A percentile compares a stretch with the other conserved stretches of the same genome.
Conservation (phyloP, 495 filamentous ascomycete species). For the Lasiosphaeria ovina region DNA sequence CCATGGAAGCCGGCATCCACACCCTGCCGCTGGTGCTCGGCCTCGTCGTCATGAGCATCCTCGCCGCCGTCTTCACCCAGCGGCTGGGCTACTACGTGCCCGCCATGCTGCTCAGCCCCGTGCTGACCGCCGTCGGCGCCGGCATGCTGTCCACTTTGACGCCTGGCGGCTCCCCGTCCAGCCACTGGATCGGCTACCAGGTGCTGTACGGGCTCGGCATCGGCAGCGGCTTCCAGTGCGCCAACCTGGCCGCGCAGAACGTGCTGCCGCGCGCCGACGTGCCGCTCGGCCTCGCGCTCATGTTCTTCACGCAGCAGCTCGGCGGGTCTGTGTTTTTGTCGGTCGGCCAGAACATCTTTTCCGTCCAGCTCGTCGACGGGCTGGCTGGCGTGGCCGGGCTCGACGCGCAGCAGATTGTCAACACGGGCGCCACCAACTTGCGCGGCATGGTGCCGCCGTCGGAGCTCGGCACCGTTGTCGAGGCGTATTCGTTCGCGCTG, state of each 20-base stretch:
- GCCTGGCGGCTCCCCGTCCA: conserved; percentile 32
- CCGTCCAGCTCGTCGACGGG: conserved; percentile 45
- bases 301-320: conserved; percentile 61
- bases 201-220: conserved; percentile 38
- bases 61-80: conserved; percentile 23
- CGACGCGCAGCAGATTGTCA: conserved; percentile 28
- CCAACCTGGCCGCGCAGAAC: conserved; percentile 49
- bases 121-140: conserved; percentile 41
- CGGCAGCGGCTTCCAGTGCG: conserved; percentile 34
- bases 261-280: conserved; percentile 49
- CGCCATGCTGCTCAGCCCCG: conserved; percentile 34
- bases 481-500: conserved; percentile 35
- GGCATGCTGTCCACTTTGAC: conserved; percentile 46
- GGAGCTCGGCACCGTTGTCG: conserved; percentile 34
- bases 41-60: conserved; percentile 50
- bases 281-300: conserved; percentile 56
- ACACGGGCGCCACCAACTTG: conserved; percentile 35
- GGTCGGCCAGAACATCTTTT: conserved; percentile 60
- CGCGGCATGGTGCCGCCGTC: conserved; percentile 31
- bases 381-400: conserved; percentile 21
- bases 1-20: conserved; percentile 71
- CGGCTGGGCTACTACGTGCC: conserved; percentile 46
- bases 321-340: conserved; percentile 63
- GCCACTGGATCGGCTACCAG: conserved; percentile 48
- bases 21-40: conserved; percentile 67